Conservation (phyloP, 768 basidiomycete species). For the Pholiota molesta region DNA sequence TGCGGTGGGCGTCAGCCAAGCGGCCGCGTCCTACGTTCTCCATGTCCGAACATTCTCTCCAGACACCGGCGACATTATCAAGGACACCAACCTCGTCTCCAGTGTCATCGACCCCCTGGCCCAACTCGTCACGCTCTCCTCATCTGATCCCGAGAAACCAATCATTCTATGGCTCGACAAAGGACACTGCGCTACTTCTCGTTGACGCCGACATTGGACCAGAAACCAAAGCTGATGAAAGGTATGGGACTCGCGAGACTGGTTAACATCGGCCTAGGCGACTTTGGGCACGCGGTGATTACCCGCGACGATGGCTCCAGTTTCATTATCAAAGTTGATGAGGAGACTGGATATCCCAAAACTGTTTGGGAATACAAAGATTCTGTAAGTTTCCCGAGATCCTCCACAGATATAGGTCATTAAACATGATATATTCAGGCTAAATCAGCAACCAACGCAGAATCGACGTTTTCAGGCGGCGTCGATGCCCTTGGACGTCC, state of each 20-base stretch:
- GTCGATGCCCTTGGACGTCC: conserved; percentile 50
- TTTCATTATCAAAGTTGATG: conserved; percentile 53
- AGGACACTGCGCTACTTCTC: conserved; percentile 50
- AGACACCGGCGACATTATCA: conserved; percentile 52
- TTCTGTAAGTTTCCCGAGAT: neutral
- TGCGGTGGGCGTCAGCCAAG: conserved; percentile 54
- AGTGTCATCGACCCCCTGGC: conserved; percentile 36
- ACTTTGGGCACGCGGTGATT: conserved; percentile 63
- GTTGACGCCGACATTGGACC: conserved; percentile 54
- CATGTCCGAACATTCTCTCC: conserved; percentile 66
- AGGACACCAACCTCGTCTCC: conserved; percentile 57
- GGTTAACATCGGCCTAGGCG: conserved; percentile 61
- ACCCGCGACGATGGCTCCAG: conserved; percentile 57
- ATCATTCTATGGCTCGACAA: conserved; percentile 60
- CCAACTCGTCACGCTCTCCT: conserved; percentile 32
- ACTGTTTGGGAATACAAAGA: neutral
- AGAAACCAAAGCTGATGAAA: conserved; percentile 46
- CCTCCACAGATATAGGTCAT: neutral
- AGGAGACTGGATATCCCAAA: conserved; percentile 31
- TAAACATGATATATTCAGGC: conserved; percentile 37
- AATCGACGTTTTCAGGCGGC: conserved; percentile 62
- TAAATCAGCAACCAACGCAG: conserved; percentile 41
- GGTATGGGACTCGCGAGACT: conserved; percentile 52
- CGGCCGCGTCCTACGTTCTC: conserved; percentile 59
- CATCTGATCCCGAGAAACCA: conserved; percentile 26